phyloP scores from a whole-genome alignment of 208 protist species.

The Crithidia fasciculata region DNA sequence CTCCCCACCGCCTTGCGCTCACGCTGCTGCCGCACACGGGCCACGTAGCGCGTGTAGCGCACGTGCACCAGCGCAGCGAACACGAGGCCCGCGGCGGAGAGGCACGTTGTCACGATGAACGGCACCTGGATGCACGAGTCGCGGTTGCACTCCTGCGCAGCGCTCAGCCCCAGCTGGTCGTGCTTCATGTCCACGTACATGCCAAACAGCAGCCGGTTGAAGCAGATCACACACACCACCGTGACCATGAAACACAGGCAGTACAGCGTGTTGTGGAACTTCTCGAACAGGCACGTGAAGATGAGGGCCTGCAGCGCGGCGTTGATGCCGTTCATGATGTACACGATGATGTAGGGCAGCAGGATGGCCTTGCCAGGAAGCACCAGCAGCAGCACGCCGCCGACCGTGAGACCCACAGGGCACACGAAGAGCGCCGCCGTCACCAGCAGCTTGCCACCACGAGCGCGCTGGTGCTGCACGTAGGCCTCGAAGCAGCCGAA shows the following conservation, averaged over 20 bases:
- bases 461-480: conserved; percentile 45
- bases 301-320: conserved; percentile 50
- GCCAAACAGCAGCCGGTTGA: conserved; percentile 67
- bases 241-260: conserved; percentile 46
- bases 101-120: conserved; percentile 49
- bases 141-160: conserved; percentile 38
- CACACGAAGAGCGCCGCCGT: conserved; percentile 37
- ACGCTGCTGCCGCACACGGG: conserved; percentile 3
- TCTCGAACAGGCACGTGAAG: conserved; percentile 55
- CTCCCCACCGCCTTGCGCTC: conserved; percentile 8
- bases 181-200: conserved; percentile 53
- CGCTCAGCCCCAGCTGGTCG: conserved; percentile 29
- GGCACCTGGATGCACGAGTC: conserved; percentile 46
- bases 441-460: conserved; percentile 38
- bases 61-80: conserved; percentile 44
- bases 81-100: conserved; percentile 38
- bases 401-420: conserved; percentile 37
- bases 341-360: conserved; percentile 58
- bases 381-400: conserved; percentile 48
- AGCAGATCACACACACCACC: conserved; percentile 51
- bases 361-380: conserved; percentile 48
- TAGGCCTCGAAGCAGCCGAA: conserved; percentile 62
- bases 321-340: conserved; percentile 56
- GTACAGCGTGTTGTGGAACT: conserved; percentile 58
- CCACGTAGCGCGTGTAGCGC: conserved; percentile 56